Evolutionary conservation across 2,329 filamentous ascomycete genomes (phyloP).

Genomic region (Xylariales sp.): DNA sequence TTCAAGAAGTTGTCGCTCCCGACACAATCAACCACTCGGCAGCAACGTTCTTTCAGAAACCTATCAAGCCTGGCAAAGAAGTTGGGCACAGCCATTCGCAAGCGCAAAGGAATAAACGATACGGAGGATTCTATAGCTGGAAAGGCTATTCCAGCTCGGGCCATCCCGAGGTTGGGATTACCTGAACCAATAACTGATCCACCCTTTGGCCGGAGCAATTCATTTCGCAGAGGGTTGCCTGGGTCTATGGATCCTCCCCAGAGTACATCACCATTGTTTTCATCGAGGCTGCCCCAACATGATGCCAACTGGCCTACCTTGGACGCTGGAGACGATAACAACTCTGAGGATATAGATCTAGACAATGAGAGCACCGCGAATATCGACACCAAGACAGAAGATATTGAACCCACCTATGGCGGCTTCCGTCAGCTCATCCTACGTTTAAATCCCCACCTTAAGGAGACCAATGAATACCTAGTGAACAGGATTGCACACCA

Average conservation of each 20-base stretch:
- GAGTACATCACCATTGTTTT: too few relatives aligned
- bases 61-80: conserved; percentile 46
- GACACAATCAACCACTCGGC: conserved; percentile 33
- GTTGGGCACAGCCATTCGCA: conserved; percentile 39
- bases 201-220: too few relatives aligned
- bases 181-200: conserved; percentile 49
- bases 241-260: too few relatives aligned
- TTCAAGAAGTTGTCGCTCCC: conserved; percentile 58
- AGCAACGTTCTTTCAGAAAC: conserved; percentile 50
- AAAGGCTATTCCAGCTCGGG: conserved; percentile 41
- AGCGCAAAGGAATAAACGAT: conserved; percentile 18
- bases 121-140: conserved; percentile 39
- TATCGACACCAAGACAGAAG: conserved; percentile 58
- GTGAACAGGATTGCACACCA: conserved; percentile 80
- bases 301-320: conserved; percentile 35
- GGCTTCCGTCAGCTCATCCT: conserved; percentile 75
- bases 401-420: conserved; percentile 66
- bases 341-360: conserved; percentile 51
- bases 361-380: conserved; percentile 59
- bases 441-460: conserved; percentile 68
- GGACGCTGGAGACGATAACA: conserved; percentile 53
- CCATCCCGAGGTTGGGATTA: conserved; percentile 40
- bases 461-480: conserved; percentile 51
- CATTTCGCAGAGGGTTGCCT: too few relatives aligned
- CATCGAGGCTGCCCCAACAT: too few relatives aligned